phyloP scores from a whole-genome alignment of 2,329 filamentous ascomycete species.

The Pseudocercospora vitis region DNA sequence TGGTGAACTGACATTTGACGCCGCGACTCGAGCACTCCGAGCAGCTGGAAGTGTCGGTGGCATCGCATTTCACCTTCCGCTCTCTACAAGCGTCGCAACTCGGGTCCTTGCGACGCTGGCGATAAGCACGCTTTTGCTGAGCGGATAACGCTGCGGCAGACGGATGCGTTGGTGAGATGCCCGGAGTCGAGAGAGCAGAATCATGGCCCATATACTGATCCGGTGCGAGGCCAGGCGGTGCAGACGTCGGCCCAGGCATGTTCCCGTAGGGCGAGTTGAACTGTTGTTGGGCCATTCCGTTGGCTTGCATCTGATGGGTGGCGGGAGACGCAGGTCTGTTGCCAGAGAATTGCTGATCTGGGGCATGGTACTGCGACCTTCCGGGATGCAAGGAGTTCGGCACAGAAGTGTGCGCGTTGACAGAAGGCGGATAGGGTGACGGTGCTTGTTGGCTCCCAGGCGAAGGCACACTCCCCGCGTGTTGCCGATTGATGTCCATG shows the following conservation, averaged over 20 bases:
- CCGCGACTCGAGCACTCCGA: slow-evolving; percentile 96
- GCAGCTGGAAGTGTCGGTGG: slow-evolving; percentile 92
- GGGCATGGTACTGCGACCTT: neutral
- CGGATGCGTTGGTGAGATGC: slow-evolving; percentile 35
- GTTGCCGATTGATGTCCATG: slow-evolving; percentile 14
- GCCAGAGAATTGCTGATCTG: slow-evolving; percentile 15
- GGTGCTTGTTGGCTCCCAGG: slow-evolving; percentile 9
- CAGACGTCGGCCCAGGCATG: slow-evolving; percentile 18
- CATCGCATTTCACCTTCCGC: slow-evolving; percentile 81
- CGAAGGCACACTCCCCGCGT: neutral
- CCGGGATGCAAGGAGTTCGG: slow-evolving; percentile 9
- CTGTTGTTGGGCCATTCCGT: slow-evolving; percentile 25
- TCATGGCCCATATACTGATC: slow-evolving; percentile 34
- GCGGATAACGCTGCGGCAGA: slow-evolving; percentile 60
- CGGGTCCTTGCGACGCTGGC: slow-evolving; percentile 91
- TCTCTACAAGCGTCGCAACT: slow-evolving; percentile 97
- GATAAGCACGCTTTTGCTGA: slow-evolving; percentile 83
- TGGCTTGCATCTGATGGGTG: slow-evolving; percentile 26
- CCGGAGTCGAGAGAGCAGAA: slow-evolving; percentile 31
- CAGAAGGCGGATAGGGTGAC: slow-evolving; percentile 14
- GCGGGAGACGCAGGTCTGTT: slow-evolving; percentile 23
- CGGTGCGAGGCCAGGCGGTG: slow-evolving; percentile 26
- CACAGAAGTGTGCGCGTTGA: slow-evolving; percentile 6
- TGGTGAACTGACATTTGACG: slow-evolving; percentile 98
- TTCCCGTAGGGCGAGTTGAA: slow-evolving; percentile 24